Percentiles rank a stretch among this genome's conserved stretches.
Conservation (phyloP, 208 protist species). For the Herpetomonas samuelpessoai region DNA sequence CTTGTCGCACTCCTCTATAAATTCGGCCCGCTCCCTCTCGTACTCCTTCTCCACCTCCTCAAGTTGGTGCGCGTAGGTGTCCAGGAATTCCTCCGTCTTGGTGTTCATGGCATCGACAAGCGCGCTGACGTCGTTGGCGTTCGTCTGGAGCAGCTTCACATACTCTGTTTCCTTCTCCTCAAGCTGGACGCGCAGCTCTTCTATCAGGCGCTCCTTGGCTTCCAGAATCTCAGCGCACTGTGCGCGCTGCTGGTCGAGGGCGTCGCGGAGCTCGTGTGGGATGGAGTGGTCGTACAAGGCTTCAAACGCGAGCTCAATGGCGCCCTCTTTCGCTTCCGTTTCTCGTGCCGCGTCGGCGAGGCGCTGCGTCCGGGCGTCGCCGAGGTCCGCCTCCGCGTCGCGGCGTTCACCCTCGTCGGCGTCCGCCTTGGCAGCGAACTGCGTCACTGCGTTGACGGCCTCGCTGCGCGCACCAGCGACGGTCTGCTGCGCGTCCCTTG, state of each 20-base stretch:
- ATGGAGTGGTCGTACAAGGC: conserved; percentile 80
- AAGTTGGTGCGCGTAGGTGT: conserved; percentile 76
- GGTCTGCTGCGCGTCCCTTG: conserved; percentile 33
- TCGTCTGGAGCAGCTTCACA: conserved; percentile 76
- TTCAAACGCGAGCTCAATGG: conserved; percentile 87
- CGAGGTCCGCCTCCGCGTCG: conserved; percentile 40
- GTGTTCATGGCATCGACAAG: conserved; percentile 85
- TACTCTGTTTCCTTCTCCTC: conserved; percentile 92
- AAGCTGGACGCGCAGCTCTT: conserved; percentile 74
- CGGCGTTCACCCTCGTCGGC: conserved; percentile 73
- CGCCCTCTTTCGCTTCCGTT: conserved; percentile 54
- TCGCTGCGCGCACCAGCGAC: conserved; percentile 44
- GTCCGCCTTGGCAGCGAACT: conserved; percentile 53
- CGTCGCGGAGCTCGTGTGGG: conserved; percentile 83
- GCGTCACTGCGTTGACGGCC: conserved; percentile 50
- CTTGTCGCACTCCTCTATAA: conserved; percentile 60
- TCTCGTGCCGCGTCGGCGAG: conserved; percentile 49
- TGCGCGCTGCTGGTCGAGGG: conserved; percentile 66
- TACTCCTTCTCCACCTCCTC: conserved; percentile 87
- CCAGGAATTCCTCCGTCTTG: conserved; percentile 78
- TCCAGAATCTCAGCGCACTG: conserved; percentile 77
- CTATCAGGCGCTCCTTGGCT: conserved; percentile 87
- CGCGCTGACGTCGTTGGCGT: conserved; percentile 76
- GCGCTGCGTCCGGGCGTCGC: conserved; percentile 32
- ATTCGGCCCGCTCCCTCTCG: conserved; percentile 74